A percentile compares a stretch with the other conserved stretches of the same genome.
phyloP scores from a whole-genome alignment of 306 rosid species.

The Delonix regia region DNA sequence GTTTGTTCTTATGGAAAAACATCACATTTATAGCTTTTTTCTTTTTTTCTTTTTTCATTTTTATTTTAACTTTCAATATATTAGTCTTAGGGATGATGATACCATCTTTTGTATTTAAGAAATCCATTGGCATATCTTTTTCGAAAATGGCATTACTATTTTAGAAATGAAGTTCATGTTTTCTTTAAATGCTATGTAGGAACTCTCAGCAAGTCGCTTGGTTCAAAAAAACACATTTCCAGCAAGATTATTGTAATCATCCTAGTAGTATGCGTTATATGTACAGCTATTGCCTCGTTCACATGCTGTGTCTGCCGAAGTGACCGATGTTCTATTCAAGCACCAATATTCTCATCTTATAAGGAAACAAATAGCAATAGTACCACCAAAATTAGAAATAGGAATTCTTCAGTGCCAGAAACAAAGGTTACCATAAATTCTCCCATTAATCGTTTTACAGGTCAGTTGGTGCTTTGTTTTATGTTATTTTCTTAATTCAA shows the following conservation, averaged over 20 bases:
- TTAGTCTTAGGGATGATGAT: constrained; percentile 13
- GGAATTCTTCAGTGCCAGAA: constrained; percentile 62
- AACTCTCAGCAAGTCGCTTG: constrained; percentile 45
- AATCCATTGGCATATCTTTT: constrained; percentile 12
- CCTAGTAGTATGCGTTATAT: constrained; percentile 61
- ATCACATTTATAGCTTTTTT: not conserved
- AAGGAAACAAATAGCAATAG: constrained; percentile 82
- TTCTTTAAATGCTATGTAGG: constrained; percentile 57
- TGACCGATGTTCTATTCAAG: constrained; percentile 53
- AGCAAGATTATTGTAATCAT: constrained; percentile 70
- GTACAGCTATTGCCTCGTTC: constrained; percentile 66
- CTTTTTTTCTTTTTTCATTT: not conserved
- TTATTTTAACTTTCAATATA: not conserved
- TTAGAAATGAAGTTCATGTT: constrained; percentile 28
- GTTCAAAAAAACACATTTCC: constrained; percentile 67
- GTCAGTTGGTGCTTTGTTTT: constrained; percentile 41
- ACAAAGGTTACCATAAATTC: constrained; percentile 51
- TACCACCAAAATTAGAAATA: constrained; percentile 67
- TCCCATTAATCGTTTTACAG: constrained; percentile 55
- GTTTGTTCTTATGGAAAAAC: constrained; percentile 14
- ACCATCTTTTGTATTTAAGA: not conserved
- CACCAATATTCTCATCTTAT: constrained; percentile 63
- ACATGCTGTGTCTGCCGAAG: constrained; percentile 64
- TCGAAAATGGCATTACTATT: constrained; percentile 18
- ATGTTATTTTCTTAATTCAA: not conserved